A percentile compares a stretch with the other conserved stretches of the same genome.
These are phyloP conservation scores for Onygenales sp. DNA, from an alignment of 2,329 filamentous ascomycete species.

Conservation along the genomic window DNA sequence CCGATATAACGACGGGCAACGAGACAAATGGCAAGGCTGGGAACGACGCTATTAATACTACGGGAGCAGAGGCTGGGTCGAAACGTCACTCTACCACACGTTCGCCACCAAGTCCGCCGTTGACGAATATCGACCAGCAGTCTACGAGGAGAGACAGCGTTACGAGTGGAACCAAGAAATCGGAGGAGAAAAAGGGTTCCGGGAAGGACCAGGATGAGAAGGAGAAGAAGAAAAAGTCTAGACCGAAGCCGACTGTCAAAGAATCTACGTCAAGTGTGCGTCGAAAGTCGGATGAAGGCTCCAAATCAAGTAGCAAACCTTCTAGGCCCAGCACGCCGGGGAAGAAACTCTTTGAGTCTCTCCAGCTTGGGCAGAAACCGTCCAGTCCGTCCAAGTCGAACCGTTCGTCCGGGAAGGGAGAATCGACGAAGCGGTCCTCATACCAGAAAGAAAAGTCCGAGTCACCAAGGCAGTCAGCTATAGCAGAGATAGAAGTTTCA, in stretches of 20 bases:
- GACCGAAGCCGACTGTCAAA: constrained; percentile 23
- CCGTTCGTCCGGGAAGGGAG: constrained; percentile 19
- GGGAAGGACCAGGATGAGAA: constrained; percentile 13
- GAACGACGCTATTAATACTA: constrained; percentile 13
- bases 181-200: constrained; percentile 21
- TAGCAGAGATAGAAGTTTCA: constrained; percentile 21
- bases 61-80: constrained; percentile 18
- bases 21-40: constrained; percentile 22
- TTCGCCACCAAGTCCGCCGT: constrained; percentile 39
- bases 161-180: constrained; percentile 19
- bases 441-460: constrained; percentile 22
- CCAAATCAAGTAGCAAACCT: constrained; percentile 26
- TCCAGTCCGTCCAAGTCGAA: constrained; percentile 24
- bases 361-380: constrained; percentile 25
- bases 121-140: constrained; percentile 35
- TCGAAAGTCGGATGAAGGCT: constrained; percentile 27
- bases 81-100: constrained; percentile 20
- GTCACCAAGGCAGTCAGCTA: constrained; percentile 25
- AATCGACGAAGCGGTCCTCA: constrained; percentile 23
- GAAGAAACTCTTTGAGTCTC: constrained; percentile 27
- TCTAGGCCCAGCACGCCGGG: constrained; percentile 28
- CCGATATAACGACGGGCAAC: constrained; percentile 51
- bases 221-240: constrained; percentile 27
- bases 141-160: constrained; percentile 27
- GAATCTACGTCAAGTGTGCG: constrained; percentile 34